Evolutionary conservation across 805 yeast genomes (phyloP), one percentile per base, ranked within the genome.

Genomic region (Limtongozyma cylindracea): DNA sequence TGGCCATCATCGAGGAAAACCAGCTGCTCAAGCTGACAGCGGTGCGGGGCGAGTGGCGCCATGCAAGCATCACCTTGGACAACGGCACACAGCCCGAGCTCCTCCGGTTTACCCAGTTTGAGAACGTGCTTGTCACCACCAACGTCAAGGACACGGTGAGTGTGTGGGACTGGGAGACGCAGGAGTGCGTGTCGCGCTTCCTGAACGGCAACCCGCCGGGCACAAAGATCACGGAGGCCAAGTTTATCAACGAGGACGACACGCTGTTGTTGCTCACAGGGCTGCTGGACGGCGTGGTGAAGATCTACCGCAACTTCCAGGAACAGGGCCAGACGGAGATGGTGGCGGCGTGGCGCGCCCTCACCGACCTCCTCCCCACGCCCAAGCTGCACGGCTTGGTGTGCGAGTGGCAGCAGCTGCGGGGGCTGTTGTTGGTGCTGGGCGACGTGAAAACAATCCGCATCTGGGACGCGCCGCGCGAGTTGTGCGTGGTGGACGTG

Each of bases 381-480:
- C 74, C 84, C 13, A 58, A 76, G 34, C 69, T 80, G 13, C 64
- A 77, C 10, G 94, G 94, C 3, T 48, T 84, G 23, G 58, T 78
- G 11, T 65, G 82, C 8, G 96, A 88, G 32, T 88, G 98, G 98
- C 96, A 84, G 41, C 98, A 88, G 38, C 71, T 88, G 20, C 53
- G 94, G 27, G 98, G 98, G 0, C 64, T 92, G 1, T 49, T 88
- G 18, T 49, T 84, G 24, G 93, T 76, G 1, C 80, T 93, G 19
- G 98, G 98, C 20, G 96, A 88, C 48, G 92, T 77, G 6, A 76
- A 82, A 34, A 68, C 80, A 12, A 77, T 88, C 24, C 53, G 92
- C 25, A 54, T 82, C 2, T 88, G 98, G 98, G 96, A 88, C 45
- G 96, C 96, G 0, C 88, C 93, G 8, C 53, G 94, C 17, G 98